Base-by-base conservation (phyloP, 2,329 filamentous ascomycete species). In the Alternaria ethzedia region DNA sequence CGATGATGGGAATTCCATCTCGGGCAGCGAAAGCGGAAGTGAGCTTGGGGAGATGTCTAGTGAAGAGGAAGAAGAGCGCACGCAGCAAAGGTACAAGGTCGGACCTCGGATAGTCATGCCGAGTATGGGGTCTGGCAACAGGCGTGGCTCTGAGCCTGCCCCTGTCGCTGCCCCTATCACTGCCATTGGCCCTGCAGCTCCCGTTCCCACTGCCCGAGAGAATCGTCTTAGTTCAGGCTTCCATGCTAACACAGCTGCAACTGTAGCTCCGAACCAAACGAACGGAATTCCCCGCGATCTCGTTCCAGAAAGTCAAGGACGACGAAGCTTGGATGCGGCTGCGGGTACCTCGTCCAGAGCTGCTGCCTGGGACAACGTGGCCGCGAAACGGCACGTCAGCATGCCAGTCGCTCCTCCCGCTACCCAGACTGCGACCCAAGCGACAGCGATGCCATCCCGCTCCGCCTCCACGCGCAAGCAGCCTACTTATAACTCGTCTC, bases 41-140 rank as follows among this genome's bases (percentile, higher is more conserved):
- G 75, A 77, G 23, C 45, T 69, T 7, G 70, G 70, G 9, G 70
- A 72, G 17, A 51, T 72, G 21, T 73, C 70, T 23, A 75, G 75
- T 45, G 67, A 75, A 26, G 71, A 78, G n/a, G 77, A 77, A 30
- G 76, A 76, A 62, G 73, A 76, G 58, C 72, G 69, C 17, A 50
- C 66, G 45, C 68, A 69, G 23, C 72, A 77, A 69, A 77, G 71
- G 70, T 78, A 78, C 57, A 75, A 71, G 63, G 76, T 78, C 45
- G 75, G 74, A 9, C 76, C 76, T n/a, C 71, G 76, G 54, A 70
- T 76, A 54, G 28, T 78, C 7, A 74, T 78, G 9, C 76, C 76
- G 23, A 64, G 72, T 50, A 70, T 78, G 41, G 68, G 74, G 12
- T 67, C 67, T 26, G 67, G 67, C 23, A 71, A 66, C 36, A 76